Base-by-base conservation (phyloP, 75 land plant genomes). In the Selaginella moellendorffii region DNA sequence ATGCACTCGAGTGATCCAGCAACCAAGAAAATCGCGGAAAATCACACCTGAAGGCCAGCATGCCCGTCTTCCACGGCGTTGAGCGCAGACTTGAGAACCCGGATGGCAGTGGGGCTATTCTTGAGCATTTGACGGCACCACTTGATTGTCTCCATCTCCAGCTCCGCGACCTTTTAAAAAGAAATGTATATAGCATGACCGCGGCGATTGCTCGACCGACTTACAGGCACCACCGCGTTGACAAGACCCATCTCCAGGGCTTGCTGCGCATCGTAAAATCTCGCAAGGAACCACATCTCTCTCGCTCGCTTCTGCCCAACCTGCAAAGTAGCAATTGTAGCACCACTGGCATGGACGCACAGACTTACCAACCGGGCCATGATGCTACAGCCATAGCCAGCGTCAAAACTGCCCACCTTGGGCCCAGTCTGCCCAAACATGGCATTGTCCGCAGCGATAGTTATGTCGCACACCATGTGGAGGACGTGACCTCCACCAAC, bases 341-440 rank as follows among this genome's bases (percentile, higher is more conserved):
- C 5, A 5, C 5, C 46, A 36, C 46, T 5, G 10, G 14, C 46
- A 36, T 14, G 14, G 10, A 36, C 46, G 14, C 46, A 53, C 22
- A 53, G 25, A 54, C 81, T 77, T 72, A 92, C 97, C 90, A 88
- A 66, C 27, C 86, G 96, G 28, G 97, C 77, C 97, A 92, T 92
- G 51, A 82, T 81, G 69, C 86, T 88, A 62, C 84, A 78, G 54
- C 97, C 97, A 80, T 88, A 92, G 10, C 97, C 97, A 67, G 90
- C 97, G 81, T 92, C 97, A 77, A 92, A 92, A 78, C 97, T 92
- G 68, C 97, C 97, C 27, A 92, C 96, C 89, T 92, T 92, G 5
- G 97, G 97, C 28, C 97, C 95, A 22, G 97, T 88, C 68, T 88
- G 97, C 14, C 97, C 96, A 76, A 92, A 92, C 60, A 92, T 74